Conservation (phyloP, 2,329 filamentous ascomycete genomes). For the Thelonectria blattea region DNA sequence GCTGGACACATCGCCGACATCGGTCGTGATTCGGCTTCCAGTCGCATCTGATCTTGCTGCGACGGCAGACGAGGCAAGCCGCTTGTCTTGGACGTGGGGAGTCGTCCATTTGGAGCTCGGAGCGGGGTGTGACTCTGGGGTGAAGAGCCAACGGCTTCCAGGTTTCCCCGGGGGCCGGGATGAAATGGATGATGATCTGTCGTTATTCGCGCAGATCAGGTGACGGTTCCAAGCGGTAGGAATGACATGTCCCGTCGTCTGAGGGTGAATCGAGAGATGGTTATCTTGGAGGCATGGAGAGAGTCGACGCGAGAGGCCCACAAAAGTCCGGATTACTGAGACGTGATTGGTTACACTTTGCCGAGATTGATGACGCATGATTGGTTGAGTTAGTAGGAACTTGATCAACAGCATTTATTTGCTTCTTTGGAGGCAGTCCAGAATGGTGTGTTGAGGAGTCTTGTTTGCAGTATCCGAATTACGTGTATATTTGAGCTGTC, state of each 20-base stretch:
- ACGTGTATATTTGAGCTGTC: background rate
- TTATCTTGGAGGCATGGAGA: background rate
- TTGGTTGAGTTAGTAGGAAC: constrained; percentile 7
- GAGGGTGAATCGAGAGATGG: background rate
- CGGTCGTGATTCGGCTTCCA: constrained; percentile 56
- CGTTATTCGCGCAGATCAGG: background rate
- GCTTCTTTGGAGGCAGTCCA: background rate
- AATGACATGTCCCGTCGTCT: background rate
- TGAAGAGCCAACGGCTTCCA: background rate
- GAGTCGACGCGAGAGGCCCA: background rate
- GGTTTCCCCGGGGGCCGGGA: background rate
- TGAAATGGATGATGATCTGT: background rate
- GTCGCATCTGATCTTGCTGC: constrained; percentile 72
- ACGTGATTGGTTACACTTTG: constrained; percentile 1
- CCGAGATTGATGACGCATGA: background rate
- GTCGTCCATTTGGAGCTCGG: constrained; percentile 28
- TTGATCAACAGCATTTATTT: no score
- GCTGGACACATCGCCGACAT: constrained; percentile 67
- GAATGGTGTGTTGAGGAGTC: background rate
- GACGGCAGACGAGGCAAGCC: constrained; percentile 68
- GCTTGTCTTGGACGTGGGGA: constrained; percentile 48
- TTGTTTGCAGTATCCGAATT: background rate
- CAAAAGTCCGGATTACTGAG: constrained; percentile 9
- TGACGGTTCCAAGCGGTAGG: background rate
- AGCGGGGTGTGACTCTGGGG: constrained; percentile 53